Conservation (phyloP, 768 basidiomycete genomes). For the Trametes punicea region DNA sequence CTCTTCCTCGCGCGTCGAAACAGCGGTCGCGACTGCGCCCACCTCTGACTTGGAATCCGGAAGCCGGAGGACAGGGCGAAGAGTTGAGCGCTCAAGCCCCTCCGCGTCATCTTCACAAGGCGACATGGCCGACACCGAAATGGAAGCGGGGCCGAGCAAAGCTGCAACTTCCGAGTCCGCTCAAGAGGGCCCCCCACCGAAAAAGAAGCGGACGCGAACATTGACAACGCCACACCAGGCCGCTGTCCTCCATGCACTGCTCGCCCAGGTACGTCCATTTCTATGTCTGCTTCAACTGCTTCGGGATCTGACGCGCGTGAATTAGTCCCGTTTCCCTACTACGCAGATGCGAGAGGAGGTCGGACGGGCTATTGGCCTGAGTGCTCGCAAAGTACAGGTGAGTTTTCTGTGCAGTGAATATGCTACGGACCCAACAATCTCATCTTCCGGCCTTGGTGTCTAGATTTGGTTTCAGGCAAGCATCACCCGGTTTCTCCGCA, state of each 20-base stretch:
- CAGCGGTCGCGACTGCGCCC: conserved; percentile 1
- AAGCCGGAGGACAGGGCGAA: conserved; percentile 2
- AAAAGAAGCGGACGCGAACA: conserved; percentile 81
- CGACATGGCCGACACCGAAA: conserved; percentile 56
- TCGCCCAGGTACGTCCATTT: conserved; percentile 64
- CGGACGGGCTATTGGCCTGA: conserved; percentile 82
- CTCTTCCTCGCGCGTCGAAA: conserved; percentile 9
- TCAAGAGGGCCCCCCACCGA: conserved; percentile 40
- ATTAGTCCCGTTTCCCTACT: conserved; percentile 83
- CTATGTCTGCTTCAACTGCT: not conserved
- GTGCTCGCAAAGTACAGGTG: conserved; percentile 88
- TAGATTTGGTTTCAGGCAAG: conserved; percentile 90
- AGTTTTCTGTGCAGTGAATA: conserved; percentile 28
- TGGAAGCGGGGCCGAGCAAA: conserved; percentile 43
- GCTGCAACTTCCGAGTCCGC: conserved; percentile 34
- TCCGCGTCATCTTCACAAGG: conserved; percentile 32
- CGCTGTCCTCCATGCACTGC: conserved; percentile 79
- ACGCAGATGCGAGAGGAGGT: conserved; percentile 87
- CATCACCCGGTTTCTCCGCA: conserved; percentile 3
- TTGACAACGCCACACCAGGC: conserved; percentile 87
- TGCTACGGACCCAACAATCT: not conserved
- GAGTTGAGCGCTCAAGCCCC: conserved; percentile 25
- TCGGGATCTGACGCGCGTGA: not conserved
- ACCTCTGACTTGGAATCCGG: conserved; percentile 16
- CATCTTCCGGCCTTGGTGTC: conserved; percentile 33